phyloP scores from a whole-genome alignment of 257 asterid species.

The Thymus quinquecostatus region DNA sequence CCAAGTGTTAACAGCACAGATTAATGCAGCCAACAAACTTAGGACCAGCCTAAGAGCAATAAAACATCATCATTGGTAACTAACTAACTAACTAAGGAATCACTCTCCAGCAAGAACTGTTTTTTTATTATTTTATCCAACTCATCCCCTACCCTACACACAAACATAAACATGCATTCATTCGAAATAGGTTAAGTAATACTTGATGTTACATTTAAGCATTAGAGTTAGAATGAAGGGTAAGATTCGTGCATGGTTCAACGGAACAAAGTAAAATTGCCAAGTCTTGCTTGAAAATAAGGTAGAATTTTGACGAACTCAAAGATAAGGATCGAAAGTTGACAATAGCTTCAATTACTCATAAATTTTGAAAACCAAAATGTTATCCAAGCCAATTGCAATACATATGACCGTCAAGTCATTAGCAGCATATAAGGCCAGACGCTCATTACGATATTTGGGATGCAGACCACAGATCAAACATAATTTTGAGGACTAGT shows the following conservation, averaged over 20 bases:
- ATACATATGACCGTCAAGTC: neutral
- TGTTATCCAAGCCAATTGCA: neutral
- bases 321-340: neutral
- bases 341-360: neutral
- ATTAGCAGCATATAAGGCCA: constrained; percentile 19
- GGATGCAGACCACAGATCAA: constrained; percentile 11
- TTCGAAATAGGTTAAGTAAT: neutral
- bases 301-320: too few relatives aligned
- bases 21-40: neutral
- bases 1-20: neutral
- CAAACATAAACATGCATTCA: neutral
- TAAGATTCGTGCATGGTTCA: neutral
- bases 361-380: neutral
- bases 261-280: neutral
- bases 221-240: constrained; percentile 5
- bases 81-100: neutral
- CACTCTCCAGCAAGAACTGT: neutral
- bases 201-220: neutral
- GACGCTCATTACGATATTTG: neutral
- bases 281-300: neutral
- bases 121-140: neutral
- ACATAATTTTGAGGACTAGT: neutral
- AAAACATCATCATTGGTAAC: constrained; percentile 17
- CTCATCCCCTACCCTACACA: neutral
- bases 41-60: neutral